phyloP scores from a whole-genome alignment of 129 eudicot genomes.

The Centaurea solstitialis region DNA sequence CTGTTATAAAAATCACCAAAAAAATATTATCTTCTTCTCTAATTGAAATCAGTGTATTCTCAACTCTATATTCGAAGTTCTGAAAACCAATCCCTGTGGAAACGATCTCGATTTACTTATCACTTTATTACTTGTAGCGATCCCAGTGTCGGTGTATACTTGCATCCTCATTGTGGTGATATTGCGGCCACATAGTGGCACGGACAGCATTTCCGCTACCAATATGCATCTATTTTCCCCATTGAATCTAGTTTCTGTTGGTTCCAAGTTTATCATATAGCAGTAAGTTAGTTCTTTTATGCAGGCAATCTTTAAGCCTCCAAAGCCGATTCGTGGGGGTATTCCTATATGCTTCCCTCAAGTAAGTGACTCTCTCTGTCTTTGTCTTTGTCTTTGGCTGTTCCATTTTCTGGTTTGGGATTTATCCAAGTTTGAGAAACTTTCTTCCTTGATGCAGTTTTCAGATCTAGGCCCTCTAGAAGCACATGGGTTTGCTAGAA shows the following conservation, averaged over 20 bases:
- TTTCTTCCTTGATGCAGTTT: conserved; percentile 50
- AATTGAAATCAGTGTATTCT: too few relatives aligned
- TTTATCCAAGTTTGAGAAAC: conserved; percentile 7
- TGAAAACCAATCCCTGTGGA: too few relatives aligned
- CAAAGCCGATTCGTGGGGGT: conserved; percentile 94
- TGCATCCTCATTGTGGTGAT: too few relatives aligned
- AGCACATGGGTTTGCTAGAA: conserved; percentile 87
- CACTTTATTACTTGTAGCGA: too few relatives aligned
- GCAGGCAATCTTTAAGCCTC: conserved; percentile 81
- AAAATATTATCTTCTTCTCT: too few relatives aligned
- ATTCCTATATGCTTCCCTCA: conserved; percentile 96
- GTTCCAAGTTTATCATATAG: background rate
- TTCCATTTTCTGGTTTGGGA: background rate
- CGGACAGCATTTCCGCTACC: too few relatives aligned
- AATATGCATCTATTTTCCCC: background rate
- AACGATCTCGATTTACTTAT: too few relatives aligned
- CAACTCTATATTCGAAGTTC: too few relatives aligned
- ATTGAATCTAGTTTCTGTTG: background rate
- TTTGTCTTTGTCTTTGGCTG: background rate
- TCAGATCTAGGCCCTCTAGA: conserved; percentile 67
- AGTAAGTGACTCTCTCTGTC: conserved; percentile 53
- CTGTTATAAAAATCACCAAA: too few relatives aligned
- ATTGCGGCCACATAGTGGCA: too few relatives aligned
- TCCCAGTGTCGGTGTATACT: too few relatives aligned
- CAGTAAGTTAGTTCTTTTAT: conserved; percentile 9